Conservation (phyloP, 2,329 filamentous ascomycete genomes). For the Alternaria alternata region DNA sequence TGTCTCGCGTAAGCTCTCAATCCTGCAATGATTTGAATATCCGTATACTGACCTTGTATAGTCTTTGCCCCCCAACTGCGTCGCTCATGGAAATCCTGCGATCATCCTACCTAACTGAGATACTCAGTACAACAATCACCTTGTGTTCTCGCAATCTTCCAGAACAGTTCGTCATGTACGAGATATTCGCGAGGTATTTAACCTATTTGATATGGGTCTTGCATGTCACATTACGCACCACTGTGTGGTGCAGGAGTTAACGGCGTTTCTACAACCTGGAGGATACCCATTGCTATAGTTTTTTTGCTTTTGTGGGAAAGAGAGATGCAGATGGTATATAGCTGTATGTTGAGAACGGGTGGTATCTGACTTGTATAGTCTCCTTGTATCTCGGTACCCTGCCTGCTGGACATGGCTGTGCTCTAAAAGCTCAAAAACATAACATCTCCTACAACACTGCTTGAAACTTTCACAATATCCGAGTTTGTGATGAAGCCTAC, state of each 20-base stretch:
- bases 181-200: neutral
- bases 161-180: neutral
- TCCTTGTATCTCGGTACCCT: constrained; percentile 14
- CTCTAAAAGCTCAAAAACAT: constrained; percentile 7
- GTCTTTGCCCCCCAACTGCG: constrained; percentile 57
- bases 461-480: no score
- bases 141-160: neutral
- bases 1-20: constrained; percentile 59
- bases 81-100: constrained; percentile 59
- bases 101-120: constrained; percentile 31
- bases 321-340: constrained; percentile 4
- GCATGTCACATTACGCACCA: constrained; percentile 17
- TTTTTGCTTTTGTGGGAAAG: neutral
- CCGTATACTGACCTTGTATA: constrained; percentile 34
- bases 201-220: constrained; percentile 6
- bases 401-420: constrained; percentile 18
- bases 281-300: constrained; percentile 27
- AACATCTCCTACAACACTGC: neutral
- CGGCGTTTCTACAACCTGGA: constrained; percentile 20
- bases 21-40: neutral
- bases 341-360: constrained; percentile 11
- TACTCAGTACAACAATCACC: constrained; percentile 22
- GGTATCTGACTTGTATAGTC: constrained; percentile 21
- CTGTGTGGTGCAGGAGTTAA: constrained; percentile 21
- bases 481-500: neutral